Conservation (phyloP, 2,329 filamentous ascomycete species). For the Fusarium sororula region DNA sequence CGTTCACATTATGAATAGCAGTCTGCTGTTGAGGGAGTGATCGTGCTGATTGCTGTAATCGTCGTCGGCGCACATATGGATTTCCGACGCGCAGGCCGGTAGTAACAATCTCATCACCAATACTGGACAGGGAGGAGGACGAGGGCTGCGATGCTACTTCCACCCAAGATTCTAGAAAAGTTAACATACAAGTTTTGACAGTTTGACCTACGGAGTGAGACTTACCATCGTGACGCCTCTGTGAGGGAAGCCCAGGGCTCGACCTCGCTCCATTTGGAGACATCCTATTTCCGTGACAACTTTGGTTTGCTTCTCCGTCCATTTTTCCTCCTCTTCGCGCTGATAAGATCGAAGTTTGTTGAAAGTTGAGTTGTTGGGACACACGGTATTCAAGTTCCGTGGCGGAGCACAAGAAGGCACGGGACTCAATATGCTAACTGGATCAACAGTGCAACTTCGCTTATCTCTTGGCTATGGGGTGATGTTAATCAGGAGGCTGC, state of each 20-base stretch:
- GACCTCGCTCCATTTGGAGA: conserved; percentile 43
- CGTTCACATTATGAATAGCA: conserved; percentile 53
- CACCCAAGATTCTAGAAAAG: conserved; percentile 86
- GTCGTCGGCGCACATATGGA: conserved; percentile 69
- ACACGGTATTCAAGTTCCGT: conserved; percentile 26
- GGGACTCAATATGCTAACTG: conserved; percentile 9
- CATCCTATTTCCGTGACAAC: conserved; percentile 37
- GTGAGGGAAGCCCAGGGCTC: conserved; percentile 44
- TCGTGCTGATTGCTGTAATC: conserved; percentile 48
- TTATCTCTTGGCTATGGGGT: conserved; percentile 27
- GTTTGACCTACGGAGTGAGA: conserved; percentile 4
- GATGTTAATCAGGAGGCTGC: conserved; percentile 14
- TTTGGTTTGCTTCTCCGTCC: conserved; percentile 42
- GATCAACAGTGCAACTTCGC: conserved; percentile 33
- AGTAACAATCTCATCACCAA: conserved; percentile 88
- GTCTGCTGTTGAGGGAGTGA: conserved; percentile 53
- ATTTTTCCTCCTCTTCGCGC: conserved; percentile 31
- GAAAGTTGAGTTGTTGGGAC: conserved; percentile 13
- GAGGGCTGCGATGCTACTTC: conserved; percentile 93
- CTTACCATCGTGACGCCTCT: conserved; percentile 51
- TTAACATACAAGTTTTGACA: conserved; percentile 16
- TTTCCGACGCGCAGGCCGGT: conserved; percentile 83
- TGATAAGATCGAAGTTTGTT: conserved; percentile 6
- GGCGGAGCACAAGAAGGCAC: conserved; percentile 19
- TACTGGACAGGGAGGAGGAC: conserved; percentile 88